Evolutionary conservation across 306 rosid species (phyloP), one percentile per base, ranked within the genome.

Genomic region (Comarum palustre): DNA sequence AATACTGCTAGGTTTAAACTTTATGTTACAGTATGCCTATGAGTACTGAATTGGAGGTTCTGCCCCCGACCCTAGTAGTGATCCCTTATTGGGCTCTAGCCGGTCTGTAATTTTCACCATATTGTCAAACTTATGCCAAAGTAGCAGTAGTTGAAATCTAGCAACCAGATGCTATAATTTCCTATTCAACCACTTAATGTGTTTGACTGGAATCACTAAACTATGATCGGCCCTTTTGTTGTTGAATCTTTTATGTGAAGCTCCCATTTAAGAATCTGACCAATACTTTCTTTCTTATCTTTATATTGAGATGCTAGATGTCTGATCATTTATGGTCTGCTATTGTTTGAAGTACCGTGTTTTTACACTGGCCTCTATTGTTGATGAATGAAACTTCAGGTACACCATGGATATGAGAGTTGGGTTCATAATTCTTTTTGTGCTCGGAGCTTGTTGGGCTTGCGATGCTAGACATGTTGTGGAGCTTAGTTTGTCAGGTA

Each of bases 371-470:
- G 5, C 19, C 31, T 51, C 45, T 52, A 31, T 42, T 42, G 43
- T 50, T 31, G 4, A 68, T 65, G 3, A 52, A 31, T 71, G 54
- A 48, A 38, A 59, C 63, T 69, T 60, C 76, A 88, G 93, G 85
- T 52, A 81, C 22, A 79, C 22, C 60, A 89, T 92, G 94, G 84
- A 78, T 71, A 62, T 22, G 80, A 83, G 88, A 79, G 59, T 77
- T 76, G 90, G 90, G 78, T 10, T 89, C 17, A 63, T 89, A 9
- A 68, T 92, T 81, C 78, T 90, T 34, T 66, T 85, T 69, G 34
- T 87, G 68, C 68, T 89, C 71, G 84, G 79, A 77, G 85, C 84
- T 78, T 73, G 84, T 73, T 89, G 89, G 88, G 74, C 66, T 69
- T 85, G 89, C 82, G 82, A 83, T 73, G 87, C 93, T 72, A 83